Base-by-base conservation (phyloP, 2,329 filamentous ascomycete genomes). In the Phyllosticta paracitricarpa region DNA sequence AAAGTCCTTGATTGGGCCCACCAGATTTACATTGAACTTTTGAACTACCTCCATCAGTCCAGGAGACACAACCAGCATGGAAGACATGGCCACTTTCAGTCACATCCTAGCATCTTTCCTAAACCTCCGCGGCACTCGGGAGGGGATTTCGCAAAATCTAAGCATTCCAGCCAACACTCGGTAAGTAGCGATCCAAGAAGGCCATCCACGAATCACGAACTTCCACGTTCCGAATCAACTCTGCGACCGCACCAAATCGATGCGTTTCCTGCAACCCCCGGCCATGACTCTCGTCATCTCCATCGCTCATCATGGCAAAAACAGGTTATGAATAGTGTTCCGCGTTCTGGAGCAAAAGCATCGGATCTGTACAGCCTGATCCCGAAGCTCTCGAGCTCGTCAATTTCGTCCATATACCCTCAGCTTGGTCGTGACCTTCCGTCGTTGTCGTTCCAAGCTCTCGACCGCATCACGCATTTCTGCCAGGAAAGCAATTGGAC, bases 21-120 rank as follows among this genome's bases (percentile, higher is more conserved):
- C 64, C 73, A 77, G 35, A 77, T 78, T 25, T 81, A 80, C 63
- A 72, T 79, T 52, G 77, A 81, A 59, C 72, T 80, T 17, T 71
- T 81, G 54, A 78, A 71, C 53, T 79, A 74, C 66, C 71, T 80
- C 5, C 77, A 80, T 62, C 75, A 77, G 26, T 77, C 75, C 3
- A 69, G 76, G 19, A 77, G 76, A 26, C 56, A 57, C 2, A 56
- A 56, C n/a, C 56, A 61, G 24, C 51, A 58, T 25, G 40, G 25
- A 22, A 54, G 56, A 26, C 51, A 61, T 25, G 75, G 74, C 25
- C 73, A 76, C 24, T 77, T 77, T 51, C 69, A 76, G 14, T 64
- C 76, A 25, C 81, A 83, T 66, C 82, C 82, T 2, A 80, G 78
- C 63, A 84, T 86, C 57, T 86, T 83, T 61, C 84, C 84, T 0